Evolutionary conservation across 768 basidiomycete genomes (phyloP).

Genomic region (Wakefieldia striispora): DNA sequence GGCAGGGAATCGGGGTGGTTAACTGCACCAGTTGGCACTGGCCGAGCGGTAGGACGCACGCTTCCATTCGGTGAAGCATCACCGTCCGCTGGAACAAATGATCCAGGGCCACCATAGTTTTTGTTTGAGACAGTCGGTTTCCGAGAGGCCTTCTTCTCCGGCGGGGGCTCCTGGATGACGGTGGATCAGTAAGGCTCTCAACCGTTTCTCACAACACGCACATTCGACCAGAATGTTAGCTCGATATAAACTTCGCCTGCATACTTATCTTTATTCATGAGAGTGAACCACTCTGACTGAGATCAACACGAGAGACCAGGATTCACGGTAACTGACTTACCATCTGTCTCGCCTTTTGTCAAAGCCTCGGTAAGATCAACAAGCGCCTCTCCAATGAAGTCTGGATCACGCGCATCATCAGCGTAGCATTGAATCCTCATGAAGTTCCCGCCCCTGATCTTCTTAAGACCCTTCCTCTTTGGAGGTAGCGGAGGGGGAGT

Average conservation of each 20-base stretch:
- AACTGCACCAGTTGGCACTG: constrained; percentile 28
- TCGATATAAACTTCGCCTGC: constrained; percentile 95
- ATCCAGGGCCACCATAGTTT: constrained; percentile 78
- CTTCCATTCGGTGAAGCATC: constrained; percentile 25
- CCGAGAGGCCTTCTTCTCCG: constrained; percentile 60
- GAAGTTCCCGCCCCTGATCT: constrained; percentile 66
- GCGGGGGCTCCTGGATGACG: constrained; percentile 64
- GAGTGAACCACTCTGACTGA: constrained; percentile 84
- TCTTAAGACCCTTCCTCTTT: constrained; percentile 49
- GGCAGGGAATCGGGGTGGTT: constrained; percentile 52
- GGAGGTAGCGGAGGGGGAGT: constrained; percentile 71
- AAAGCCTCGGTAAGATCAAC: constrained; percentile 89
- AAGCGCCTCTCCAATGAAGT: constrained; percentile 87
- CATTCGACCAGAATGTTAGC: constrained; percentile 95
- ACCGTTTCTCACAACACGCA: constrained; percentile 35
- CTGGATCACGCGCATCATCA: constrained; percentile 93
- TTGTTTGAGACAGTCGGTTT: constrained; percentile 51
- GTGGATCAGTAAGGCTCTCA: constrained; percentile 4
- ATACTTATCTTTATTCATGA: constrained; percentile 89
- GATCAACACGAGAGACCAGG: constrained; percentile 13
- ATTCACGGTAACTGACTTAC: constrained; percentile 44
- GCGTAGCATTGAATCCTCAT: constrained; percentile 90
- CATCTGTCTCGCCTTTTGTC: constrained; percentile 95
- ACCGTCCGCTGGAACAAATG: constrained; percentile 58
- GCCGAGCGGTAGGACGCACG: constrained; percentile 7